Conservation (phyloP, 371 early-diverging fungal species). For the Mortierella sp. region DNA sequence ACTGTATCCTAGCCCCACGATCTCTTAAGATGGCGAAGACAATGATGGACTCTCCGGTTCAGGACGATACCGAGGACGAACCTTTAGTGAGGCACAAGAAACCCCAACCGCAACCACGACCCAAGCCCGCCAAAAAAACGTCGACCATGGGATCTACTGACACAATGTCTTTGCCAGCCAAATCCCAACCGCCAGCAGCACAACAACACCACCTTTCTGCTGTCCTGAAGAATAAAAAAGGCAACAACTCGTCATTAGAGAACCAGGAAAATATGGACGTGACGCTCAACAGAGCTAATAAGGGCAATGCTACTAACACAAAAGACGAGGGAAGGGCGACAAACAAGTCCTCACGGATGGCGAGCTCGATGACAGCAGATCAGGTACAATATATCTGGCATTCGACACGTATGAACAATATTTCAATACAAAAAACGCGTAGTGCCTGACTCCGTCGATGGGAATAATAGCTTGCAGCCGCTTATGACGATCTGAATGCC, state of each 20-base stretch:
- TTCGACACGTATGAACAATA: no score
- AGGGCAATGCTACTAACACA: not conserved
- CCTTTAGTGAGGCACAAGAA: constrained; percentile 1
- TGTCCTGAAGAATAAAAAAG: constrained; percentile 7
- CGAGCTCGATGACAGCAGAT: constrained; percentile 22
- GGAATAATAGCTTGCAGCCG: constrained; percentile 13
- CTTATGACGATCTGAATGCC: constrained; percentile 29
- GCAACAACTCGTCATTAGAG: not conserved
- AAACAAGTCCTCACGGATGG: not conserved
- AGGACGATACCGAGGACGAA: constrained; percentile 11
- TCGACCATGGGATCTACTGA: not conserved
- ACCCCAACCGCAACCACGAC: constrained; percentile 13
- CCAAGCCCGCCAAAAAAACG: constrained; percentile 21
- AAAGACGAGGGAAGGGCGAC: constrained; percentile 1
- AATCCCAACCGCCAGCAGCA: not conserved
- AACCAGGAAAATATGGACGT: constrained; percentile 26
- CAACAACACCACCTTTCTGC: not conserved
- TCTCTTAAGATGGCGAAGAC: not conserved
- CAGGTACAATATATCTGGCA: constrained; percentile 9
- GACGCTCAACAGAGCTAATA: not conserved
- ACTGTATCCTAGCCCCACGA: no score
- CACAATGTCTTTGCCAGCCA: not conserved
- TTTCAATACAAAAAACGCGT: no score
- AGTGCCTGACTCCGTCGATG: no score
- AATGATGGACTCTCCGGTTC: not conserved